Conservation (phyloP, 345 rosid species). For the Anacardium occidentale region DNA sequence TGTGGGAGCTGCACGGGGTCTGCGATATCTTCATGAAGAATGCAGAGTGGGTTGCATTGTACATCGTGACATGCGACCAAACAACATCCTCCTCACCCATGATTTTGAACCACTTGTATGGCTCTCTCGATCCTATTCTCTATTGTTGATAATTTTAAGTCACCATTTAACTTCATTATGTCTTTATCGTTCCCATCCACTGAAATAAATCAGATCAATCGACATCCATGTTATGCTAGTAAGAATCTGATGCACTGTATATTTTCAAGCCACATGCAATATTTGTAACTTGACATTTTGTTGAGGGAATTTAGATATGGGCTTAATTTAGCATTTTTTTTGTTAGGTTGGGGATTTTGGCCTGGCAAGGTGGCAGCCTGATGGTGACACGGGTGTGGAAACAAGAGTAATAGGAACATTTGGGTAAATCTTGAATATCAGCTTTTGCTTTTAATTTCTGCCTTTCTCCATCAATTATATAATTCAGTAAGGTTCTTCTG, state of each 20-base stretch:
- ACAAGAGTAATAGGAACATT: slow-evolving; percentile 98
- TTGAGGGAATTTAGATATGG: neutral
- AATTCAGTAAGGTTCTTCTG: slow-evolving; percentile 12
- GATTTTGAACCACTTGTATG: slow-evolving; percentile 96
- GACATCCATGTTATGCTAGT: neutral
- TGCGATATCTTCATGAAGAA: slow-evolving; percentile 98
- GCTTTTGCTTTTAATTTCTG: slow-evolving; percentile 14
- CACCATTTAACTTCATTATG: neutral
- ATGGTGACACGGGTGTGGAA: slow-evolving; percentile 91
- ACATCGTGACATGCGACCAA: slow-evolving; percentile 99
- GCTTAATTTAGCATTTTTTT: slow-evolving; percentile 14
- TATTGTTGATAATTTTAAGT: neutral
- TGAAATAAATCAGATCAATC: neutral
- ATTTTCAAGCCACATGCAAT: neutral
- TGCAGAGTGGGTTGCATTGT: slow-evolving; percentile 99
- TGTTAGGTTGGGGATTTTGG: slow-evolving; percentile 98
- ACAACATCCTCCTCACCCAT: slow-evolving; percentile 97
- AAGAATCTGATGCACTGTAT: neutral
- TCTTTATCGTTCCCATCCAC: neutral
- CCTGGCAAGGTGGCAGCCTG: slow-evolving; percentile 99
- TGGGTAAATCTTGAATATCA: slow-evolving; percentile 55
- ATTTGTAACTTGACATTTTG: neutral
- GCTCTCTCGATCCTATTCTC: neutral
- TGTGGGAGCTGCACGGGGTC: slow-evolving; percentile 97
- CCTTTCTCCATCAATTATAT: slow-evolving; percentile 1